phyloP scores from a whole-genome alignment of 768 basidiomycete genomes.

The Agaricus sinodeliciosus region DNA sequence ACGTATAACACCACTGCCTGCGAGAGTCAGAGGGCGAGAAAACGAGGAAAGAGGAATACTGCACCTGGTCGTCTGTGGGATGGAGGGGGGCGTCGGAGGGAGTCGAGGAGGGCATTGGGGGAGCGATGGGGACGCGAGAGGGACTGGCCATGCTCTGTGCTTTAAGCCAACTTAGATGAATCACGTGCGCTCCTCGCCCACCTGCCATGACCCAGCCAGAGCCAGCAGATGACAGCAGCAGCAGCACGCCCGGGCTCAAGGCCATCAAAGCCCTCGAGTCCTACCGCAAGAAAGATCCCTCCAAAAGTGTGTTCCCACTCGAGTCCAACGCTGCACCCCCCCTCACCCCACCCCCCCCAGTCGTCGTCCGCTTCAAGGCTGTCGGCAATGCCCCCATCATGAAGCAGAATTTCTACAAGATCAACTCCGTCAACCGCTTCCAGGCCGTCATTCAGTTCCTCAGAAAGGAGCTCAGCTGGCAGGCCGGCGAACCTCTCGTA shows the following conservation, averaged over 20 bases:
- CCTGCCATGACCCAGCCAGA: background rate
- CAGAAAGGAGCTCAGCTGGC: slow-evolving; percentile 84
- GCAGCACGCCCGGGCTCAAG: slow-evolving; percentile 15
- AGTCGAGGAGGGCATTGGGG: slow-evolving; percentile 31
- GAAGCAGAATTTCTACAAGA: slow-evolving; percentile 99
- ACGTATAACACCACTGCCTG: slow-evolving; percentile 75
- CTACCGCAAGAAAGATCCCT: slow-evolving; percentile 82
- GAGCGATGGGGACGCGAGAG: slow-evolving; percentile 33
- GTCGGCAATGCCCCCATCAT: slow-evolving; percentile 98
- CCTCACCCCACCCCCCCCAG: slow-evolving; percentile 32
- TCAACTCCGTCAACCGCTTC: slow-evolving; percentile 89
- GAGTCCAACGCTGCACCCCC: background rate
- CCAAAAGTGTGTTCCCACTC: slow-evolving; percentile 52
- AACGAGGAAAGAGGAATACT: slow-evolving; percentile 22
- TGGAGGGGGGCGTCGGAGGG: slow-evolving; percentile 36
- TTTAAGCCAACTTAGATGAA: background rate
- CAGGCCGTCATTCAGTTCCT: slow-evolving; percentile 94
- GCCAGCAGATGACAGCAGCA: no score
- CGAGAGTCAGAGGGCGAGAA: slow-evolving; percentile 11
- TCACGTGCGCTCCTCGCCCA: background rate
- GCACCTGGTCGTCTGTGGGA: slow-evolving; percentile 69
- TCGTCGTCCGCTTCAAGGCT: slow-evolving; percentile 95
- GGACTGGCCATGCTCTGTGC: slow-evolving; percentile 17
- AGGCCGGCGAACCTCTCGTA: slow-evolving; percentile 79
- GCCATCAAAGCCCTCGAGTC: slow-evolving; percentile 70